Conservation (phyloP, 1,284 basidiomycete species). For the Sporisorium scitamineum region DNA sequence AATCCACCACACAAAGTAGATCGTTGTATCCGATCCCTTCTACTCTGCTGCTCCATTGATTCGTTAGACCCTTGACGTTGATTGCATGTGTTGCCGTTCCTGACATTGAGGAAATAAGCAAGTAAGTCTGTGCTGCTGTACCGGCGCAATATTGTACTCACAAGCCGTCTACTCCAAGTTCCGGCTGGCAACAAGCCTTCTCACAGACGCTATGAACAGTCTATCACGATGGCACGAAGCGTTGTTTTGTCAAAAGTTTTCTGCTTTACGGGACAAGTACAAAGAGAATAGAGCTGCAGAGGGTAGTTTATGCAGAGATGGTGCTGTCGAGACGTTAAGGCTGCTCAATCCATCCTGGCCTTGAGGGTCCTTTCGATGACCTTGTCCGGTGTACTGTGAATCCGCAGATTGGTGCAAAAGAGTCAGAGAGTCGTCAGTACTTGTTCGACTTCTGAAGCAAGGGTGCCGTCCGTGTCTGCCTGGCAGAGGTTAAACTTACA, state of each 20-base stretch:
- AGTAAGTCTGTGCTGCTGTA: background rate
- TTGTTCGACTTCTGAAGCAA: background rate
- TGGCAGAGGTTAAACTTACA: slow-evolving; percentile 76
- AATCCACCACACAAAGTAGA: slow-evolving; percentile 92
- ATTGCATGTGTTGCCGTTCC: background rate
- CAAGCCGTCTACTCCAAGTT: background rate
- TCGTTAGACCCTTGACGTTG: slow-evolving; percentile 15
- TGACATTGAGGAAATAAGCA: background rate
- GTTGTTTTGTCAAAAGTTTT: background rate
- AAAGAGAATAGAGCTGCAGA: slow-evolving; percentile 12
- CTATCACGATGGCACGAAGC: background rate
- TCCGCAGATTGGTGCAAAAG: background rate
- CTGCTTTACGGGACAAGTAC: slow-evolving; percentile 38
- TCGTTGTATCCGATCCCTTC: background rate
- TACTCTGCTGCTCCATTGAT: background rate
- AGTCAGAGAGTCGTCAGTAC: background rate
- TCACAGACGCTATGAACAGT: background rate
- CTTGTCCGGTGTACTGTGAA: slow-evolving; percentile 64
- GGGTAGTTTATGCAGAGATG: background rate
- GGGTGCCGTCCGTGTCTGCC: background rate
- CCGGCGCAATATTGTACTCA: background rate
- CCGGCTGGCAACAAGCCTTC: background rate
- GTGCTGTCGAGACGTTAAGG: background rate
- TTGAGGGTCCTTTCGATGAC: slow-evolving; percentile 67
- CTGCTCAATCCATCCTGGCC: slow-evolving; percentile 80